These are phyloP conservation scores for Paraphaeosphaeria minitans DNA, from an alignment of 2,329 filamentous ascomycete species.

Conservation along the genomic window DNA sequence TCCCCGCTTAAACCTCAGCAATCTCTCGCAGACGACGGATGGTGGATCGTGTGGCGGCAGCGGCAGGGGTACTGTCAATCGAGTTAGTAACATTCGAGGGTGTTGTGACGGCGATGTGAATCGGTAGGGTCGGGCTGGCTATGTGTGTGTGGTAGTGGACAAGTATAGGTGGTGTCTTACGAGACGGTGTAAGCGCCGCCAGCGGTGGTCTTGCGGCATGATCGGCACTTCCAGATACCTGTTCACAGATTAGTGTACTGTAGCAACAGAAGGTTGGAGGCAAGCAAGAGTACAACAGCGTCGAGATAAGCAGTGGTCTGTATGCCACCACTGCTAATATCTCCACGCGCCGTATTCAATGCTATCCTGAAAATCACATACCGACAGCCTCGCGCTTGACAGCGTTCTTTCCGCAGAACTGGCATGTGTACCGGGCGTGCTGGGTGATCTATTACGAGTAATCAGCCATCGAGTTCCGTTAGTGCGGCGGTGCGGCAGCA, in stretches of 20 bases:
- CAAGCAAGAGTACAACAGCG: not conserved
- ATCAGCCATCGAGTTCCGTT: conserved; percentile 26
- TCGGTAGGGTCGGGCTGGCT: not conserved
- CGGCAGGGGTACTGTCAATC: conserved; percentile 78
- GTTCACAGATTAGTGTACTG: not conserved
- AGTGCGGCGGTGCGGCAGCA: not conserved
- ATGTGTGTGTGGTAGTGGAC: not conserved
- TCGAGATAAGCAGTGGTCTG: not conserved
- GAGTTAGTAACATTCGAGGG: conserved; percentile 31
- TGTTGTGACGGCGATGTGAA: not conserved
- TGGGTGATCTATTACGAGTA: conserved; percentile 71
- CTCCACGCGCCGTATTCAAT: not conserved
- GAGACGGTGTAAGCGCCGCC: conserved; percentile 94
- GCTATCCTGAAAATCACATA: not conserved
- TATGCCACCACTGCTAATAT: not conserved
- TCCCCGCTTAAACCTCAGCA: conserved; percentile 77
- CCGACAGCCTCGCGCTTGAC: conserved; percentile 82
- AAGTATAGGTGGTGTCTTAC: conserved; percentile 64
- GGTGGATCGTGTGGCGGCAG: conserved; percentile 92
- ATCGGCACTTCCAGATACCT: conserved; percentile 96
- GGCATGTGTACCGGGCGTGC: conserved; percentile 94
- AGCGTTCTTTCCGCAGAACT: conserved; percentile 90
- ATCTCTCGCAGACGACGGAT: conserved; percentile 97
- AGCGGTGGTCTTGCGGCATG: conserved; percentile 92
- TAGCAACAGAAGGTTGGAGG: not conserved